Conservation (phyloP, 176 grass and related monocot species). For the Lolium multiflorum region DNA sequence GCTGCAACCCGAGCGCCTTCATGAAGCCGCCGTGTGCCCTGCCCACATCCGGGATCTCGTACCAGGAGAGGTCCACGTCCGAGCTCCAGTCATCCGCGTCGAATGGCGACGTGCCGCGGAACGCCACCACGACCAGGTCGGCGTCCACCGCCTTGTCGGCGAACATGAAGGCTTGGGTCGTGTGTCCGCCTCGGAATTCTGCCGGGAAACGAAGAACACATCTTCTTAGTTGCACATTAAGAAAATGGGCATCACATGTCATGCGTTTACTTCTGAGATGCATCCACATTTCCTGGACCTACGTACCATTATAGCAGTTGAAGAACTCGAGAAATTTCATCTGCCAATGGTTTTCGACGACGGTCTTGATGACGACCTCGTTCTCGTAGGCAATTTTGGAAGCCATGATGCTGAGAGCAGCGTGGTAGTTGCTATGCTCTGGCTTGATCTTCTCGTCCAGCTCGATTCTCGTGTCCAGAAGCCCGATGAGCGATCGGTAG, state of each 20-base stretch:
- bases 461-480: slow-evolving; percentile 58
- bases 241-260: not conserved
- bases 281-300: not conserved
- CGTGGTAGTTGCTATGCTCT: slow-evolving; percentile 50
- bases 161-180: slow-evolving; percentile 81
- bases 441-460: slow-evolving; percentile 69
- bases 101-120: slow-evolving; percentile 75
- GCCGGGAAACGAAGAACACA: not conserved
- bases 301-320: slow-evolving; percentile 88
- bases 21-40: slow-evolving; percentile 75
- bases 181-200: slow-evolving; percentile 64
- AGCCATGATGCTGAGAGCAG: slow-evolving; percentile 79
- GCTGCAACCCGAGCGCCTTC: slow-evolving; percentile 69
- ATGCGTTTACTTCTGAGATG: not conserved
- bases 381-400: slow-evolving; percentile 85
- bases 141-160: slow-evolving; percentile 62
- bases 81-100: slow-evolving; percentile 68
- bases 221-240: not conserved
- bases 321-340: slow-evolving; percentile 81
- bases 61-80: slow-evolving; percentile 87
- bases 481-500: slow-evolving; percentile 65
- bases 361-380: slow-evolving; percentile 44
- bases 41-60: slow-evolving; percentile 53
- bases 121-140: slow-evolving; percentile 62
- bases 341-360: slow-evolving; percentile 59